phyloP scores from a whole-genome alignment of 2,329 filamentous ascomycete genomes.

The Colletotrichum paranaense region DNA sequence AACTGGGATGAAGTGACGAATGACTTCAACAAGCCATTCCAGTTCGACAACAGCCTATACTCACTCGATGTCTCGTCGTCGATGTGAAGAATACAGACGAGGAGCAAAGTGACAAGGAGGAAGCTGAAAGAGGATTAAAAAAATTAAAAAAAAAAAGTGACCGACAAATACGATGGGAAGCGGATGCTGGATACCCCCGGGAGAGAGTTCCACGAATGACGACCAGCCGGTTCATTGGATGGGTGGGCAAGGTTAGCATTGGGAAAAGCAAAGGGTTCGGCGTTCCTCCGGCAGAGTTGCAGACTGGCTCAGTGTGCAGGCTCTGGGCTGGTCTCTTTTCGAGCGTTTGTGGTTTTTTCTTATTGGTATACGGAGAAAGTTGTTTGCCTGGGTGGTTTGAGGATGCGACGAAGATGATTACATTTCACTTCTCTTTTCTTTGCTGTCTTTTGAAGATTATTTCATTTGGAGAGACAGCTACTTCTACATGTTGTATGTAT shows the following conservation, averaged over 20 bases:
- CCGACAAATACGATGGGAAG: background rate
- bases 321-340: constrained; percentile 4
- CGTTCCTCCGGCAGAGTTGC: constrained; percentile 19
- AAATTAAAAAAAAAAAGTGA: background rate
- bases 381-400: background rate
- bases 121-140: background rate
- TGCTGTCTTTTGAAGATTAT: background rate
- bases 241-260: constrained; percentile 20
- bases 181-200: constrained; percentile 25
- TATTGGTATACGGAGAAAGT: background rate
- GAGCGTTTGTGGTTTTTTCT: constrained; percentile 30
- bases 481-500: background rate
- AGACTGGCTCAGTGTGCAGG: background rate
- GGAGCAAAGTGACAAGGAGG: no score
- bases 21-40: constrained; percentile 65
- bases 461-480: constrained; percentile 12
- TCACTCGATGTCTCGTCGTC: constrained; percentile 44
- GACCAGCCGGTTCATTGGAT: constrained; percentile 26
- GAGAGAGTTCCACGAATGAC: constrained; percentile 24
- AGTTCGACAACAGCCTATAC: constrained; percentile 58
- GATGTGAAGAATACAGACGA: constrained; percentile 1
- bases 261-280: constrained; percentile 33
- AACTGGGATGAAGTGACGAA: constrained; percentile 63
- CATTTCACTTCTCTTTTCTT: constrained; percentile 11
- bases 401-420: background rate